Conservation (phyloP, 2,329 filamentous ascomycete species). For the Cercospora zeina region DNA sequence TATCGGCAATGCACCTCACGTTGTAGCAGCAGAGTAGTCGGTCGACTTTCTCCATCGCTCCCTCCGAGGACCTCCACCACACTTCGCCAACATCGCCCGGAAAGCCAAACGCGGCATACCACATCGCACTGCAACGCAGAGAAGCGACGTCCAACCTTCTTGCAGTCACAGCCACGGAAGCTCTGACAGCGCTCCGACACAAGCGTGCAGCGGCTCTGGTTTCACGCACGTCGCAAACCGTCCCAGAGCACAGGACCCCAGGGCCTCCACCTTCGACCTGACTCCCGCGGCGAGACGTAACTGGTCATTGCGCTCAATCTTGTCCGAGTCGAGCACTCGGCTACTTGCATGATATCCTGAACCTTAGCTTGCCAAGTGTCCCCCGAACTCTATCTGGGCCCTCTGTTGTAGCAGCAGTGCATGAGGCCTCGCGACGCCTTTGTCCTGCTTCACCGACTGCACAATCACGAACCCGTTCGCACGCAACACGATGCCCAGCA, state of each 20-base stretch:
- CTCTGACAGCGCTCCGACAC: constrained; percentile 9
- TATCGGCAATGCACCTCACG: not conserved
- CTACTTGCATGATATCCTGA: not conserved
- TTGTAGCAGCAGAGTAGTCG: no score
- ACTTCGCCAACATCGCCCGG: not conserved
- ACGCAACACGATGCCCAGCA: constrained; percentile 8
- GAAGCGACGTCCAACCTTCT: not conserved
- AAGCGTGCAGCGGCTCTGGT: not conserved
- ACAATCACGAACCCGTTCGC: not conserved
- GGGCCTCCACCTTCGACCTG: not conserved
- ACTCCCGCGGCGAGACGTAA: not conserved
- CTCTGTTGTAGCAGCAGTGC: not conserved
- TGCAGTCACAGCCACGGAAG: constrained; percentile 3
- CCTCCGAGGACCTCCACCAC: no score
- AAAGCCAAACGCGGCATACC: not conserved
- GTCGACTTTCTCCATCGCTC: not conserved
- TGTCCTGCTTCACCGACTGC: not conserved
- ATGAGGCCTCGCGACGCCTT: not conserved
- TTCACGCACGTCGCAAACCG: not conserved
- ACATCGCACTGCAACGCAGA: not conserved
- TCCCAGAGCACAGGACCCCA: not conserved
- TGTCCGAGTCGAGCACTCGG: constrained; percentile 5
- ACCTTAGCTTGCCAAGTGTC: constrained; percentile 15
- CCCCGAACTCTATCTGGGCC: not conserved
- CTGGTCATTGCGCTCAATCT: not conserved